These are phyloP conservation scores for Nicotiana obtusifolia DNA, from an alignment of 257 asterid genomes.

Conservation along the genomic window DNA sequence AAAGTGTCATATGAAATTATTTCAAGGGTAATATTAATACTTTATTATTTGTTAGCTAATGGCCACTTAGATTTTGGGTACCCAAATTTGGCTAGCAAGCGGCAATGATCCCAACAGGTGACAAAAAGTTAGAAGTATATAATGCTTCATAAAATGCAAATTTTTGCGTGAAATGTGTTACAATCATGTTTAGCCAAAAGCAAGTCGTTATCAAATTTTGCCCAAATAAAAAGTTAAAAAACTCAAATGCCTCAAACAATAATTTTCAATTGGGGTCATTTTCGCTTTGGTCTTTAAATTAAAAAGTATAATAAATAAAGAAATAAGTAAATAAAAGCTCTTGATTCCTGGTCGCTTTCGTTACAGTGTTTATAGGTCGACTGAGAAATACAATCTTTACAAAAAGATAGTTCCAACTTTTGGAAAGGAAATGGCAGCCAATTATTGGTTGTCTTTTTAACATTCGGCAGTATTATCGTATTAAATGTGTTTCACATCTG, in stretches of 20 bases:
- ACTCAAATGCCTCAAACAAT: not conserved
- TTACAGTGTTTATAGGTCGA: not conserved
- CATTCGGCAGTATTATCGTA: not conserved
- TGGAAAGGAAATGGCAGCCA: constrained; percentile 3
- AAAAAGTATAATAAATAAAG: not conserved
- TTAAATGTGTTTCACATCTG: too few relatives aligned
- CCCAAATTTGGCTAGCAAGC: not conserved
- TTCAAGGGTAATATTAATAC: not conserved
- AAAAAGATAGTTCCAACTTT: not conserved
- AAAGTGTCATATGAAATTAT: not conserved
- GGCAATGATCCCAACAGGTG: not conserved
- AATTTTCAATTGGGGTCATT: not conserved
- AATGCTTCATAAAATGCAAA: not conserved
- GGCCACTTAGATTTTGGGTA: not conserved
- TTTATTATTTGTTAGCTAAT: not conserved
- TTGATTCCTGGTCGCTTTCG: not conserved
- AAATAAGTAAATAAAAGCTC: not conserved
- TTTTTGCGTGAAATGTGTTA: too few relatives aligned
- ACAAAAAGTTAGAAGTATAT: not conserved
- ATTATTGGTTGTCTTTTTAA: not conserved
- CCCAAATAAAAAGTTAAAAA: not conserved
- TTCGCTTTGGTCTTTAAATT: not conserved
- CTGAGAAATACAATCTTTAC: not conserved
- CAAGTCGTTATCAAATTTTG: not conserved
- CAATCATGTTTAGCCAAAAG: not conserved